Evolutionary conservation across 148 eudicot species (phyloP), one percentile per base, ranked within the genome.

Genomic region (Suaeda aralocaspica): DNA sequence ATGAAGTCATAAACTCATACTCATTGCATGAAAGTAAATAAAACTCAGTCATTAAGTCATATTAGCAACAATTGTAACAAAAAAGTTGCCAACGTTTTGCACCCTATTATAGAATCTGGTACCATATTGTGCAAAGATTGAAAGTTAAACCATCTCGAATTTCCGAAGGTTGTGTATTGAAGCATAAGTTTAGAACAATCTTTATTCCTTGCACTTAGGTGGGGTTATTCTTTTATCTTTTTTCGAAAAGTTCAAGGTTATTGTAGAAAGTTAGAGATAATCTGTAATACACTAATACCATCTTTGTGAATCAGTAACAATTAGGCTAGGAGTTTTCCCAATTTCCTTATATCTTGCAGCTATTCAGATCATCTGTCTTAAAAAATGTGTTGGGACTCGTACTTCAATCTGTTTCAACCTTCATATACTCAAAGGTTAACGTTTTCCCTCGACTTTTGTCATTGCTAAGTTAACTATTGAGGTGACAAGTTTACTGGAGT

Each of bases 361-460:
- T 51, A n/a, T 56, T 56, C 58, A 24, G 22, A 56, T 56, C 33
- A 56, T 56, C 31, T 9, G 26, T 56, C 31, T 9, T 31, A 11
- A 6, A 4, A 59, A 30, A 59, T 59, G 63, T 59, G 63, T 59
- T 59, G 65, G 45, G n/a, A 36, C 26, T 34, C 41, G 2, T 60
- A 60, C n/a, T n/a, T 34, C 30, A 15, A 60, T 60, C 65, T n/a
- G 28, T 60, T 60, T 9, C 13, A 9, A 9, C 12, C 45, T 34
- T 34, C 65, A 8, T 33, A 29, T 19, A 19, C 0, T 3, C 24
- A 9, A 34, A 33, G 45, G 46, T 36, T 34, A 13, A 14, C 34
- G 16, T 3, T 56, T 25, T 56, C 60, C 60, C 31, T 56, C 8
- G 41, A 13, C 2, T 29, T 5, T 24, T 13, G 33, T 0, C 1